phyloP scores from a whole-genome alignment of 1,284 basidiomycete genomes.

The Boletus sp. region DNA sequence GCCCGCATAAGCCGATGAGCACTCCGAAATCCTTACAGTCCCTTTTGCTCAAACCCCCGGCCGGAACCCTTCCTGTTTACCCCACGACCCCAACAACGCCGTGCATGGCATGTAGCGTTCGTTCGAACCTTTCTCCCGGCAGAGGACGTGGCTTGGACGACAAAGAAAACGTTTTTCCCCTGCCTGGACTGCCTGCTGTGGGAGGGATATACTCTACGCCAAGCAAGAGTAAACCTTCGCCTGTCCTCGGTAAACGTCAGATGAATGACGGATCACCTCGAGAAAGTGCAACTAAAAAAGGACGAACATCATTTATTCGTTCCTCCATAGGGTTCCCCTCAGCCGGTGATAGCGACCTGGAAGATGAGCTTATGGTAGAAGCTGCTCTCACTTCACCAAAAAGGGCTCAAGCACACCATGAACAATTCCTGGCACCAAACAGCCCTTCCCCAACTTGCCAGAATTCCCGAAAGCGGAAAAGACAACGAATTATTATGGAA shows the following conservation, averaged over 20 bases:
- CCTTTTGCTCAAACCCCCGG: slow-evolving; percentile 29
- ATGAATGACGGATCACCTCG: slow-evolving; percentile 26
- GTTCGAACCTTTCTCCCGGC: slow-evolving; percentile 24
- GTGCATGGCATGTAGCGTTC: slow-evolving; percentile 12
- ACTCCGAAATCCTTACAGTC: slow-evolving; percentile 35
- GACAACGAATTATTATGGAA: slow-evolving; percentile 49
- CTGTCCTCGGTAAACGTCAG: slow-evolving; percentile 42
- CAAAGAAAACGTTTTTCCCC: slow-evolving; percentile 48
- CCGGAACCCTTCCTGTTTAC: slow-evolving; percentile 27
- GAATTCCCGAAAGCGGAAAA: slow-evolving; percentile 37
- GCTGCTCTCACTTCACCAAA: slow-evolving; percentile 23
- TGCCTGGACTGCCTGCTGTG: slow-evolving; percentile 28
- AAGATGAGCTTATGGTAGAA: slow-evolving; percentile 31
- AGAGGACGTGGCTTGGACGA: slow-evolving; percentile 32
- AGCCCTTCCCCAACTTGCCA: slow-evolving; percentile 5
- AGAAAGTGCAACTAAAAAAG: slow-evolving; percentile 34
- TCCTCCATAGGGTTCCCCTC: slow-evolving; percentile 27
- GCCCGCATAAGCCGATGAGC: slow-evolving; percentile 29
- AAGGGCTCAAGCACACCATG: slow-evolving; percentile 7
- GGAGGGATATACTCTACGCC: slow-evolving; percentile 36
- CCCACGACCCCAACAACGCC: slow-evolving; percentile 29
- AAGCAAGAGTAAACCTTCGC: slow-evolving; percentile 18
- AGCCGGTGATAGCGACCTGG: slow-evolving; percentile 20
- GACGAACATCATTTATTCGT: slow-evolving; percentile 31
- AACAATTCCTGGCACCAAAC: neutral